Evolutionary conservation across 1,284 basidiomycete species (phyloP), one percentile per base, ranked within the genome.

Genomic region (Agroathelia rolfsii): DNA sequence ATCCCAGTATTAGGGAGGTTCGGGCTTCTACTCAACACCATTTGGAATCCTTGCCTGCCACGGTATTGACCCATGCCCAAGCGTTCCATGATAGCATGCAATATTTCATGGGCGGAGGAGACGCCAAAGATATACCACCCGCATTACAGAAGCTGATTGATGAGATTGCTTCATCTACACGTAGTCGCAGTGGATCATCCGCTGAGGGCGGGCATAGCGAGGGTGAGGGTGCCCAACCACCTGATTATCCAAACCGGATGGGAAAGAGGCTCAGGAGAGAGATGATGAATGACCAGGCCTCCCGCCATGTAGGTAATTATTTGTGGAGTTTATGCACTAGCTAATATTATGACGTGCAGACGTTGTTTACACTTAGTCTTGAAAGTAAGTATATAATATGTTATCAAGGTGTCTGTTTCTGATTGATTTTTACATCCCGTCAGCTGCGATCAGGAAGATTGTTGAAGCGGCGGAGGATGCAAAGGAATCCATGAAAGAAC

Each of bases 311-410:
- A 36, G 41, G 62, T 48, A 2, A 14, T 35, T 30, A 2, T 27
- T 24, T 24, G 11, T 14, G 6, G 16, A 8, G 17, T 17, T 37
- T 21, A n/a, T 24, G 5, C 11, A 6, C 22, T 37, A 11, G n/a
- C 23, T 27, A 11, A 28, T 14, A 6, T 27, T 26, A 8, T 17
- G n/a, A 12, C 2, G 15, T 10, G 4, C 34, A 73, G 71, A 62
- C 62, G 0, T 38, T 76, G 23, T 62, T 72, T 45, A 55, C 66
- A 40, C 50, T 76, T 21, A 66, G 64, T 28, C 59, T 76, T 14
- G 72, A 75, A 48, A 61, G 72, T 72, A 36, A 50, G 66, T 53
- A 7, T 24, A 11, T 27, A 5, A 8, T 16, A 7, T 17, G 2
- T 29, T 16, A 9, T 10, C 5, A 10, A 11, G 19, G 2, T 5